Evolutionary conservation across 495 filamentous ascomycete species (phyloP).

Genomic region (Penicillium flavigenum): DNA sequence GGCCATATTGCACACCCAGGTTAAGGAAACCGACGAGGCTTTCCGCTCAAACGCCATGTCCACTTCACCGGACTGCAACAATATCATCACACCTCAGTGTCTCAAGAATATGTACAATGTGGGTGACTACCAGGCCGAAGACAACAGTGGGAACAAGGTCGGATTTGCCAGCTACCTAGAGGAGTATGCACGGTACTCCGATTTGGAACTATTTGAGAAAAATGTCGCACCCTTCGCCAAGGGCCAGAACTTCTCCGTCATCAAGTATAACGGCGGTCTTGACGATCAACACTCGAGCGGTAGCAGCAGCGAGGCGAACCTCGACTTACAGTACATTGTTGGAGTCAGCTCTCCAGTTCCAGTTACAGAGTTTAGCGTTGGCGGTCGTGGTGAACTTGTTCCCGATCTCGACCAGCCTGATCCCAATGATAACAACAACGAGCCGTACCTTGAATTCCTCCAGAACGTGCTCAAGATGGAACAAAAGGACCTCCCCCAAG

Average conservation of each 20-base stretch:
- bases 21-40: slow-evolving; percentile 21
- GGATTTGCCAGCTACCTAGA: slow-evolving; percentile 69
- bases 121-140: slow-evolving; percentile 47
- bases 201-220: slow-evolving; percentile 56
- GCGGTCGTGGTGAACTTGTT: slow-evolving; percentile 59
- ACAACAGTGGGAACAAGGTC: slow-evolving; percentile 46
- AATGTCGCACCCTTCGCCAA: slow-evolving; percentile 52
- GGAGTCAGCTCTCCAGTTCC: slow-evolving; percentile 58
- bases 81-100: slow-evolving; percentile 57
- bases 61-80: slow-evolving; percentile 37
- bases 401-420: slow-evolving; percentile 61
- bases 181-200: slow-evolving; percentile 61
- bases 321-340: slow-evolving; percentile 71
- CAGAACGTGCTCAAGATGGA: slow-evolving; percentile 55
- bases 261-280: slow-evolving; percentile 56
- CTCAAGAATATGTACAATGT: slow-evolving; percentile 61
- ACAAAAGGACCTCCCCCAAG: slow-evolving; percentile 61
- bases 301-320: slow-evolving; percentile 66
- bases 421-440: slow-evolving; percentile 58
- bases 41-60: slow-evolving; percentile 22
- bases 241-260: slow-evolving; percentile 63
- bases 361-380: slow-evolving; percentile 66
- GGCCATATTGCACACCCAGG: slow-evolving; percentile 33
- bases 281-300: slow-evolving; percentile 50
- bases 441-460: slow-evolving; percentile 74